Conservation (phyloP, 129 eudicot species). For the Gnaphalium uliginosum region DNA sequence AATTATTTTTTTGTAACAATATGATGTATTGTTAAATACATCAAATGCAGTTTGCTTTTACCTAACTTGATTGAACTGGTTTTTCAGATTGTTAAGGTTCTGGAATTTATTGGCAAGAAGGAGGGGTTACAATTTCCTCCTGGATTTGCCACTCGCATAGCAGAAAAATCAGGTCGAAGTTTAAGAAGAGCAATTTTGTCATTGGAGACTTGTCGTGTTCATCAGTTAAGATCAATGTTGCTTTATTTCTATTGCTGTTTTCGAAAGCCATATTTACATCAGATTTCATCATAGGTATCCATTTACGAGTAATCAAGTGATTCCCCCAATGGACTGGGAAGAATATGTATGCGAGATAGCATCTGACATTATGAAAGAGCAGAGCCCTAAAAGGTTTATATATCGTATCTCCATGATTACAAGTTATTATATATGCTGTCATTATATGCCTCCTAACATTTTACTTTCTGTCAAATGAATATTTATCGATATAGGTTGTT, state of each 20-base stretch:
- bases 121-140: slow-evolving; percentile 82
- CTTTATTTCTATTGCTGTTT: neutral
- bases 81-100: slow-evolving; percentile 74
- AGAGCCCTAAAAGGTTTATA: slow-evolving; percentile 88
- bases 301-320: slow-evolving; percentile 70
- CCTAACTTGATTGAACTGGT: neutral
- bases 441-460: slow-evolving; percentile 4
- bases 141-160: slow-evolving; percentile 80
- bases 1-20: neutral
- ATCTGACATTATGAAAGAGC: slow-evolving; percentile 89
- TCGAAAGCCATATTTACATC: slow-evolving; percentile 23
- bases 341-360: slow-evolving; percentile 85
- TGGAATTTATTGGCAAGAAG: slow-evolving; percentile 85
- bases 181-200: slow-evolving; percentile 86
- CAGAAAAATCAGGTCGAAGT: slow-evolving; percentile 82
- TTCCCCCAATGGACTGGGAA: slow-evolving; percentile 97
- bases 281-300: slow-evolving; percentile 61
- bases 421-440: neutral
- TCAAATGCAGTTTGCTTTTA: neutral
- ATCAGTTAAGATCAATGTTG: slow-evolving; percentile 66
- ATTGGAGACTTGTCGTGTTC: slow-evolving; percentile 93
- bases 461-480: slow-evolving; percentile 5
- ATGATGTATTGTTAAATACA: neutral
- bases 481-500: slow-evolving; percentile 56
- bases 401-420: slow-evolving; percentile 5